Percentiles rank a stretch among this genome's conserved stretches.
phyloP scores from a whole-genome alignment of 2,329 filamentous ascomycete genomes.

The Zasmidium angulare region DNA sequence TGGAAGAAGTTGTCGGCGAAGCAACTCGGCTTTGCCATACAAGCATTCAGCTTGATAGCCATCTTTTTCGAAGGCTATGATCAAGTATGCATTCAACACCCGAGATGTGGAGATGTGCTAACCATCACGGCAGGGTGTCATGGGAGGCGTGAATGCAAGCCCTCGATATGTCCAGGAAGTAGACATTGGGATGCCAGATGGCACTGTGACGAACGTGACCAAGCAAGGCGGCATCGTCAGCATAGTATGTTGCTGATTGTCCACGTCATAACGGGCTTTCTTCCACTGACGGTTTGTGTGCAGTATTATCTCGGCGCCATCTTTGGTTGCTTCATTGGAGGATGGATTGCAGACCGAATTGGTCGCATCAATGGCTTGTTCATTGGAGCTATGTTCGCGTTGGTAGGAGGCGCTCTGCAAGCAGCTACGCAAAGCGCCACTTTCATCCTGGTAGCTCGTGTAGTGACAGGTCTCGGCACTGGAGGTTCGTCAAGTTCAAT shows the following conservation, averaged over 20 bases:
- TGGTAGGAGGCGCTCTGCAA: constrained; percentile 2
- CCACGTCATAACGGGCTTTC: too few species aligned
- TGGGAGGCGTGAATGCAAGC: constrained; percentile 51
- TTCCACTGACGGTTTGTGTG: too few species aligned
- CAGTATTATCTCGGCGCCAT: constrained; percentile 1
- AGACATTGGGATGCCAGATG: constrained; percentile 44
- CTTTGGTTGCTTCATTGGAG: neutral
- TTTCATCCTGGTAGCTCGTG: neutral
- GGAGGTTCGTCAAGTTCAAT: constrained; percentile 44
- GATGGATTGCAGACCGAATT: neutral
- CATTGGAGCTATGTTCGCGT: neutral
- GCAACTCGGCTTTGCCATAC: constrained; percentile 43
- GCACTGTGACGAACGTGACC: constrained; percentile 34
- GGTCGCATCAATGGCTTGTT: neutral
- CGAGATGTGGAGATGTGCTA: too few species aligned
- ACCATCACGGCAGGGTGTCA: constrained; percentile 46
- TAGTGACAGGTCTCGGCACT: neutral
- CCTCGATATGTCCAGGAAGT: constrained; percentile 43
- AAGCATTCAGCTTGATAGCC: constrained; percentile 35
- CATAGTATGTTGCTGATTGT: constrained; percentile 21
- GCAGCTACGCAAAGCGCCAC: neutral
- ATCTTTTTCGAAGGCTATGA: constrained; percentile 25
- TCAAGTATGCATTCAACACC: too few species aligned
- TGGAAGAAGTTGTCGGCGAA: constrained; percentile 46
- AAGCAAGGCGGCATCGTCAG: constrained; percentile 54